phyloP scores from a whole-genome alignment of 2,329 filamentous ascomycete genomes.

The Fusarium liriodendri region DNA sequence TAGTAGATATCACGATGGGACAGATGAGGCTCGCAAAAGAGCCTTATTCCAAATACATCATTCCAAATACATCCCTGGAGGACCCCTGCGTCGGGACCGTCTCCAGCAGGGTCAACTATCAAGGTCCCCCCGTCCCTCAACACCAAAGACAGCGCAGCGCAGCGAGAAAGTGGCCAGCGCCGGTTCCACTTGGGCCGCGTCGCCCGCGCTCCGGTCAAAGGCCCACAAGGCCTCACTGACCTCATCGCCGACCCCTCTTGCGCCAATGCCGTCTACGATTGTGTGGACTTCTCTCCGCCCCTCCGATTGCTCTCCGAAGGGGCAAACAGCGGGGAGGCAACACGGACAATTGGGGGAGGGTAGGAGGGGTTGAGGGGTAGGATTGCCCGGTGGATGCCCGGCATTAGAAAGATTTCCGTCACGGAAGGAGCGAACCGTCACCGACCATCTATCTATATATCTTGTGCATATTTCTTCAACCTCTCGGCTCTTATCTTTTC shows the following conservation, averaged over 20 bases:
- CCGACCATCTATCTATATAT: conserved; percentile 19
- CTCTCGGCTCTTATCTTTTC: background rate
- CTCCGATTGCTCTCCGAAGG: conserved; percentile 39
- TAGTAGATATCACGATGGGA: background rate
- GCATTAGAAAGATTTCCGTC: conserved; percentile 9
- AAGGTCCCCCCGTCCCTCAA: conserved; percentile 32
- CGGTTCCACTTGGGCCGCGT: conserved; percentile 38
- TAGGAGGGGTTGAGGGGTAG: conserved; percentile 1
- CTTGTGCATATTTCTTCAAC: conserved; percentile 17
- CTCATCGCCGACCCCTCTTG: conserved; percentile 38
- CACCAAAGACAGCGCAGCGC: background rate
- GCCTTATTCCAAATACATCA: background rate
- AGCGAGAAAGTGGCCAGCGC: conserved; percentile 18
- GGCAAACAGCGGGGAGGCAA: conserved; percentile 9
- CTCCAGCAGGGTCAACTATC: conserved; percentile 24
- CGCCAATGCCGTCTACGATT: conserved; percentile 30
- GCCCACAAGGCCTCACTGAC: conserved; percentile 41
- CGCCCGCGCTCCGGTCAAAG: conserved; percentile 30
- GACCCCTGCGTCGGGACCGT: background rate
- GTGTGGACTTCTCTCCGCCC: conserved; percentile 36
- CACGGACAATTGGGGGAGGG: conserved; percentile 13
- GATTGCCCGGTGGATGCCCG: background rate
- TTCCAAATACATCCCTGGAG: conserved; percentile 30
- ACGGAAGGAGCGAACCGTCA: conserved; percentile 9
- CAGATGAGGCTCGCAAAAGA: background rate